A percentile compares a stretch with the other conserved stretches of the same genome.
Conservation (phyloP, 345 rosid species). For the Jatropha curcas region DNA sequence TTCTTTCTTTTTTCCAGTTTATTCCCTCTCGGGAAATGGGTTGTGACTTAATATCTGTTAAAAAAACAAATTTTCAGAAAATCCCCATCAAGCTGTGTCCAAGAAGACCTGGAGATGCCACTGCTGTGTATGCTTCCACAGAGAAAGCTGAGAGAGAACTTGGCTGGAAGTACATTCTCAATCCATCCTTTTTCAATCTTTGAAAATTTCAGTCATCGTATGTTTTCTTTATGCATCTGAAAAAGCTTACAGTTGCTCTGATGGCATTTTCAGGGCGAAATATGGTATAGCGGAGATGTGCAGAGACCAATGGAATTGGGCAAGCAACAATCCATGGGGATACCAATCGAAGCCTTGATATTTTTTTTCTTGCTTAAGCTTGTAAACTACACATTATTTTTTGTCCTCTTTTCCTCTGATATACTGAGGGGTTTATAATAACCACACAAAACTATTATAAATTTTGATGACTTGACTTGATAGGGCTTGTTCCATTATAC, state of each 20-base stretch:
- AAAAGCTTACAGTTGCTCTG: background rate
- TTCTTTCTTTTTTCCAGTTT: background rate
- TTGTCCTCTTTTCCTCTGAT: background rate
- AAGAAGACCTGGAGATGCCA: conserved; percentile 92
- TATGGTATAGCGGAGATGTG: conserved; percentile 92
- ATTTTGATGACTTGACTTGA: conserved; percentile 7
- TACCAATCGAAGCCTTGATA: conserved; percentile 57
- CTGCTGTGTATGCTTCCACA: conserved; percentile 78
- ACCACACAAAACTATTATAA: background rate
- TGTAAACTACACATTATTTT: conserved; percentile 2
- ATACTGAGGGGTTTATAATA: background rate
- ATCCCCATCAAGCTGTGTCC: conserved; percentile 78
- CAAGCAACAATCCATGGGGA: conserved; percentile 81
- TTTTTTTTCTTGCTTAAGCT: conserved; percentile 2
- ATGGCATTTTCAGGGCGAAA: conserved; percentile 62
- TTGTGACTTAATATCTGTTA: background rate
- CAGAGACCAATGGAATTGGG: conserved; percentile 98
- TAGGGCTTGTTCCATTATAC: background rate
- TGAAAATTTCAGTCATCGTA: background rate
- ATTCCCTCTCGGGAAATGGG: background rate
- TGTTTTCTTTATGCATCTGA: background rate
- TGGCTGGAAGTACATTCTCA: conserved; percentile 74
- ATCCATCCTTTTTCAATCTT: conserved; percentile 8
- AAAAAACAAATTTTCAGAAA: conserved; percentile 52
- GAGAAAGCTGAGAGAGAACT: conserved; percentile 80